Evolutionary conservation across 805 yeast species (phyloP).

Genomic region (Kluyveromyces nonfermentans): DNA sequence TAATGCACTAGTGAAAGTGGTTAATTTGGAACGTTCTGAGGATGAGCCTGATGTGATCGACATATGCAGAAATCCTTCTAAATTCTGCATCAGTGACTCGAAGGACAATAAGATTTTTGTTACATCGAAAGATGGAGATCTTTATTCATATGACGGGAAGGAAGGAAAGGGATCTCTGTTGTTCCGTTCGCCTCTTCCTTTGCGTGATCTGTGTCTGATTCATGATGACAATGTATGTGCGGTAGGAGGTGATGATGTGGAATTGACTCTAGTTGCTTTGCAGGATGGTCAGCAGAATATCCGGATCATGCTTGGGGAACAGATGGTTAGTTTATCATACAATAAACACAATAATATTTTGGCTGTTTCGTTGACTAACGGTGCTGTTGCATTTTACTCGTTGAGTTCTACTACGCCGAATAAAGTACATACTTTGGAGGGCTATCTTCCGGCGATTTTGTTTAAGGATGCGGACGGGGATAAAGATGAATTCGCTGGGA

Average conservation of each 20-base stretch:
- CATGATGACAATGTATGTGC: slow-evolving; percentile 51
- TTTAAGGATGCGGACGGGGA: slow-evolving; percentile 14
- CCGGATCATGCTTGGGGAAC: slow-evolving; percentile 37
- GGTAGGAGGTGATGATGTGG: slow-evolving; percentile 61
- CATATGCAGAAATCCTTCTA: slow-evolving; percentile 37
- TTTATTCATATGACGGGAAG: slow-evolving; percentile 13
- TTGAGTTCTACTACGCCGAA: slow-evolving; percentile 46
- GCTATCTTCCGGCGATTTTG: slow-evolving; percentile 28
- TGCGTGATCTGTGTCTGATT: slow-evolving; percentile 44
- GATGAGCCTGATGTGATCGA: slow-evolving; percentile 56
- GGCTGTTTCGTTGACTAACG: slow-evolving; percentile 51
- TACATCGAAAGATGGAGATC: slow-evolving; percentile 23
- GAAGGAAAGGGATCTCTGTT: slow-evolving; percentile 30
- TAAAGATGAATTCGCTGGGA: slow-evolving; percentile 18
- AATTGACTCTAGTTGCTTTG: slow-evolving; percentile 40
- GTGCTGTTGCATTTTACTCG: slow-evolving; percentile 45
- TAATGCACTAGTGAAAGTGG: slow-evolving; percentile 44
- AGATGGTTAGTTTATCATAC: slow-evolving; percentile 46
- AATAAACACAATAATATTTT: slow-evolving; percentile 47
- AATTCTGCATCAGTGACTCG: slow-evolving; percentile 23
- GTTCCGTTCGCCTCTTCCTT: slow-evolving; percentile 29
- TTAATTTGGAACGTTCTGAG: slow-evolving; percentile 38
- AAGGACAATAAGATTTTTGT: slow-evolving; percentile 9
- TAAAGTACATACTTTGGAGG: slow-evolving; percentile 36
- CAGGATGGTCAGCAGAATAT: slow-evolving; percentile 15